Base-by-base conservation (phyloP, 23 red algal genomes). In the Pyropia yezoensis region DNA sequence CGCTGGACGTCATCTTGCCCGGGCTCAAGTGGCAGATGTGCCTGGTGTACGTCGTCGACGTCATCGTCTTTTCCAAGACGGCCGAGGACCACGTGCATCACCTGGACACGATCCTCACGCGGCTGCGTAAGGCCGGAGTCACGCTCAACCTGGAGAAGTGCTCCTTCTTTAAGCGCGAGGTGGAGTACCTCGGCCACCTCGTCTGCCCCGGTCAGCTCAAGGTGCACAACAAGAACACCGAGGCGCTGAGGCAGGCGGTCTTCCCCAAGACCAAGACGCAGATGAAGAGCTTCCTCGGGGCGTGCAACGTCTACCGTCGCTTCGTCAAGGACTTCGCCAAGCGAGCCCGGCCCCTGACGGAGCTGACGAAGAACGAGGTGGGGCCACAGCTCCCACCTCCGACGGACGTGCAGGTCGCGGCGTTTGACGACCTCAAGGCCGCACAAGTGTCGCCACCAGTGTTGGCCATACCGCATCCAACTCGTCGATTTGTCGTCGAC, bases 241-340 rank as follows among this genome's bases (percentile, higher is more conserved):
- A 66, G 9, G 54, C 74, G 20, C 61, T 78, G 2, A 7, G 18
- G 15, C 4, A n/a, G 2, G 20, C 51, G 18, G 66, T 65, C 14
- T 23, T 49, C 27, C 74, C 74, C 12, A 66, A 32, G 4, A 78
- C 49, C 29, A 51, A 65, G 33, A 78, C 54, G 60, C 50, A 78
- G n/a, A n/a, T n/a, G n/a, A n/a, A n/a, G n/a, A n/a, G n/a, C n/a
- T n/a, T n/a, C n/a, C n/a, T n/a, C n/a, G 73, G 73, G 1, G 18
- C 23, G 27, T 66, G 57, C 18, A 65, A 77, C 18, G 60, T 77
- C 3, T 65, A 66, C 58, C 18, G 59, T 33, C n/a, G 17, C 22
- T 66, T 77, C 18, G 13, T 77, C 26, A 45, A 32, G 4, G 29
- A 47, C 22, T 77, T 66, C 58, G 15, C 58, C 18, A 51, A 39